A percentile compares a stretch with the other conserved stretches of the same genome.
These are phyloP conservation scores for Pythium rhizo-oryzae DNA, from an alignment of 352 stramenopile genomes.

Conservation along the genomic window DNA sequence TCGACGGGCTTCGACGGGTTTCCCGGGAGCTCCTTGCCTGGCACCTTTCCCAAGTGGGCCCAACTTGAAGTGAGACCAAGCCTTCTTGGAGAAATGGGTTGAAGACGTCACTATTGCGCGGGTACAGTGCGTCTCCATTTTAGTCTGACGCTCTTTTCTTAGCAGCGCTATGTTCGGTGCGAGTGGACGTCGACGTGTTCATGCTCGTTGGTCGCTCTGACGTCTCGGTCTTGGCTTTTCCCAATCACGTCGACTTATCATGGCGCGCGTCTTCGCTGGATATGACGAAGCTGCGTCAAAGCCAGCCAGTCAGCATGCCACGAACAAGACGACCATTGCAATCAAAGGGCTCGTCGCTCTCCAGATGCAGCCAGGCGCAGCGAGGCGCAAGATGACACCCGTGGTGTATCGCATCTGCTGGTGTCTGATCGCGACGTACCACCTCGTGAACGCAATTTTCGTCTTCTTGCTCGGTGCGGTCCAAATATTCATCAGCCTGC, in stretches of 20 bases:
- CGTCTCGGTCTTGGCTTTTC: too few species aligned
- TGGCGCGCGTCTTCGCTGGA: too few species aligned
- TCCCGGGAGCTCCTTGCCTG: neutral
- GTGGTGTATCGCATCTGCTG: neutral
- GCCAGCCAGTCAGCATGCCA: too few species aligned
- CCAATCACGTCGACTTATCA: too few species aligned
- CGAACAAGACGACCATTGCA: neutral
- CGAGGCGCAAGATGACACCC: neutral
- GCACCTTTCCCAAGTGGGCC: neutral
- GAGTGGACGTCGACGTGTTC: too few species aligned
- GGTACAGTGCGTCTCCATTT: too few species aligned
- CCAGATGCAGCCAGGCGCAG: neutral
- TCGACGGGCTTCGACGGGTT: neutral
- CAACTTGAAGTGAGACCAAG: neutral
- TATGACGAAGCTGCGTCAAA: too few species aligned
- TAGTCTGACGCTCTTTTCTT: too few species aligned
- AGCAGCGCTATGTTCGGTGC: too few species aligned
- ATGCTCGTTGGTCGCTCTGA: too few species aligned
- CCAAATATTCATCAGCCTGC: neutral
- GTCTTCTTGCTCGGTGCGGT: neutral
- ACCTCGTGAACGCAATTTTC: neutral
- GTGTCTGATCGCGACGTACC: neutral
- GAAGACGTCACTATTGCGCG: neutral
- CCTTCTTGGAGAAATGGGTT: neutral
- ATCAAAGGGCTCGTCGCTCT: neutral